Evolutionary conservation across 2,329 filamentous ascomycete species (phyloP).

Genomic region (Fusarium sublunatum): DNA sequence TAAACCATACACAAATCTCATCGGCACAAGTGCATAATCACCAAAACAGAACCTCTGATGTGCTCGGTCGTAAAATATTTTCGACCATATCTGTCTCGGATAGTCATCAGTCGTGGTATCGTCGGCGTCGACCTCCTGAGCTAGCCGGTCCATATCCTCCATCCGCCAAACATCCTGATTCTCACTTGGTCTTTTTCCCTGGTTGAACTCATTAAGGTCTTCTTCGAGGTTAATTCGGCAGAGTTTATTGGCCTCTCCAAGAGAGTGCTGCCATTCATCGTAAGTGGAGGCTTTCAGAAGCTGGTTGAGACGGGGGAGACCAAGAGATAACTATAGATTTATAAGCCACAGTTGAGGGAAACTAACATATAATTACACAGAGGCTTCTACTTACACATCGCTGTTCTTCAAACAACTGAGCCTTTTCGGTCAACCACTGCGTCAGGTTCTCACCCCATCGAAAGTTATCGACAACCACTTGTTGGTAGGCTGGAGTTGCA

Average conservation of each 20-base stretch:
- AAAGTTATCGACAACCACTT: slow-evolving; percentile 38
- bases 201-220: slow-evolving; percentile 35
- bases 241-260: slow-evolving; percentile 11
- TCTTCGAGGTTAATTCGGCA: slow-evolving; percentile 28
- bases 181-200: slow-evolving; percentile 2
- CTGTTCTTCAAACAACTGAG: slow-evolving; percentile 37
- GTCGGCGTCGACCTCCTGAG: slow-evolving; percentile 29
- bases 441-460: slow-evolving; percentile 38
- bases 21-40: slow-evolving; percentile 26
- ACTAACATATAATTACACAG: neutral
- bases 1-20: slow-evolving; percentile 36
- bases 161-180: slow-evolving; percentile 18
- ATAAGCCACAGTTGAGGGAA: neutral
- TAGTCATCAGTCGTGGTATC: slow-evolving; percentile 28
- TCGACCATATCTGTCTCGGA: slow-evolving; percentile 35
- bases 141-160: slow-evolving; percentile 38
- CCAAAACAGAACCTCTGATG: slow-evolving; percentile 34
- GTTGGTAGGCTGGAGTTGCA: slow-evolving; percentile 34
- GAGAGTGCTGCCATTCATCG: slow-evolving; percentile 35
- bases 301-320: slow-evolving; percentile 21
- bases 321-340: slow-evolving; percentile 30
- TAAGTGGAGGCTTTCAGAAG: slow-evolving; percentile 31
- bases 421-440: slow-evolving; percentile 35
- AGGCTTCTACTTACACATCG: slow-evolving; percentile 27
- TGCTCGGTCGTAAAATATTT: slow-evolving; percentile 30